Conservation (phyloP, 768 basidiomycete species). For the Hebeloma cylindrosporum region DNA sequence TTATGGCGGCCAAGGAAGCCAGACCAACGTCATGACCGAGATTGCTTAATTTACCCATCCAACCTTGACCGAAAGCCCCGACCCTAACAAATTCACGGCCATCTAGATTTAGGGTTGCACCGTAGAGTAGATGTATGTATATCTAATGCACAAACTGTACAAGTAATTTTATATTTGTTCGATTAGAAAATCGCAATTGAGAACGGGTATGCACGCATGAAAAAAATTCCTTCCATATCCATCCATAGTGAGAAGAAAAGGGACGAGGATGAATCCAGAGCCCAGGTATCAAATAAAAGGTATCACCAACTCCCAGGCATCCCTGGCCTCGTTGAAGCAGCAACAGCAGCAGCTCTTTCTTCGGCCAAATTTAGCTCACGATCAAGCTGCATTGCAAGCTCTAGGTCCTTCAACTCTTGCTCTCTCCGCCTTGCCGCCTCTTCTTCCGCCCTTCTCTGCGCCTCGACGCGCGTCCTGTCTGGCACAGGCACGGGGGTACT, state of each 20-base stretch:
- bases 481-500: slow-evolving; percentile 18
- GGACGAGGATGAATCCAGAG: too few relatives aligned
- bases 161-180: background rate
- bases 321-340: slow-evolving; percentile 17
- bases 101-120: too few relatives aligned
- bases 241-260: too few relatives aligned
- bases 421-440: slow-evolving; percentile 35
- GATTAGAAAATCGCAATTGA: too few relatives aligned
- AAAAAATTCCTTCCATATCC: too few relatives aligned
- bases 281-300: background rate
- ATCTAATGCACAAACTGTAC: too few relatives aligned
- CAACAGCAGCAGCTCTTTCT: background rate
- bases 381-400: slow-evolving; percentile 54
- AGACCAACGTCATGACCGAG: slow-evolving; percentile 6
- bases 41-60: slow-evolving; percentile 2
- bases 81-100: too few relatives aligned
- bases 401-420: slow-evolving; percentile 45
- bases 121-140: too few relatives aligned
- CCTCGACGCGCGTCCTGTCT: slow-evolving; percentile 35
- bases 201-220: too few relatives aligned
- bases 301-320: slow-evolving; percentile 26
- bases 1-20: background rate
- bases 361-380: slow-evolving; percentile 47
- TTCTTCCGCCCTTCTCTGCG: slow-evolving; percentile 38
- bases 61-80: too few relatives aligned